Base-by-base conservation (phyloP, 1,284 basidiomycete genomes). In the Neolentinus lepideus region DNA sequence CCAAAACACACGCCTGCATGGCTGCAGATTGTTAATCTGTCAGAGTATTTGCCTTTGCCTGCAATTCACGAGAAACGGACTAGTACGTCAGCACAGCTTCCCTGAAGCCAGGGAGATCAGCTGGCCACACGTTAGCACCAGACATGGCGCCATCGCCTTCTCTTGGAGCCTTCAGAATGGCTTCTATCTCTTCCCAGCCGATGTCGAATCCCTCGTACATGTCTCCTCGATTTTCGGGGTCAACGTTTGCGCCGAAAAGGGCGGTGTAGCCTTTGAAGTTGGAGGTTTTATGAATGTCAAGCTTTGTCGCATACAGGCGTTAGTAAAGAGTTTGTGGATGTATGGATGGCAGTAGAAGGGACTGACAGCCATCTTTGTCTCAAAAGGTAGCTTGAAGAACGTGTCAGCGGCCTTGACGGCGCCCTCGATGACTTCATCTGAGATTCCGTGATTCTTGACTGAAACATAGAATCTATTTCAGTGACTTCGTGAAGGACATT, bases 171-270 rank as follows among this genome's bases (percentile, higher is more conserved):
- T n/a, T n/a, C 63, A 16, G 64, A 57, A 0, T 62, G 48, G 62
- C 62, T 1, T 67, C 56, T 0, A 75, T 60, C 53, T 73, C 70
- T 66, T 94, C 90, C 72, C 84, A 84, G 1, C 89, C 89, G 53
- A 94, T 75, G 60, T 91, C 87, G 66, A 92, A 94, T 0, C 85
- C 89, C 67, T 94, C 92, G 65, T 92, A 88, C 53, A 88, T 67
- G 64, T 92, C 90, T 12, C 88, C 89, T 19, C 78, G 73, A 60
- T 83, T 84, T 27, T 78, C 73, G 0, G 85, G 82, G 60, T 87
- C 75, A 58, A 81, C 84, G 60, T 83, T 83, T 57, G 78, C 81
- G 53, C 78, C 79, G 21, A 83, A 71, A 4, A 87, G 61, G 6
- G 81, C 76, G 56, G 79, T 83, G 66, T 90, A 92, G 1, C 90